Conservation (phyloP, 192 early-diverging fungal species). For the Backusella morwellensis region DNA sequence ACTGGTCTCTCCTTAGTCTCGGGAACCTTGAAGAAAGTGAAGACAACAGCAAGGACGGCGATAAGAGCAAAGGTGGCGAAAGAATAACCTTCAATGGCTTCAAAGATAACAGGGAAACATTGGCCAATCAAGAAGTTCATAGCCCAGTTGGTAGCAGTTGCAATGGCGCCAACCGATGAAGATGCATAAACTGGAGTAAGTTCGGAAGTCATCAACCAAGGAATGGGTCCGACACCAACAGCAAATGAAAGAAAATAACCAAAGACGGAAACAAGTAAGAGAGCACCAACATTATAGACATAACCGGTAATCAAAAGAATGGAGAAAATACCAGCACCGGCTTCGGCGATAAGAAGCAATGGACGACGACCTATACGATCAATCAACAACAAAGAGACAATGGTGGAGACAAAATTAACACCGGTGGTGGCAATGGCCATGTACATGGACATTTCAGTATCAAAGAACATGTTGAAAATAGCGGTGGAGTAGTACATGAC, state of each 20-base stretch:
- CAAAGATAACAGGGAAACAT: neutral
- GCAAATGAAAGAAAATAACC: neutral
- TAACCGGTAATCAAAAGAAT: conserved; percentile 39
- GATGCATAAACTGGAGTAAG: neutral
- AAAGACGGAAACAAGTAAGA: neutral
- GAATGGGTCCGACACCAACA: neutral
- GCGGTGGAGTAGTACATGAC: conserved; percentile 20
- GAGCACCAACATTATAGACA: neutral
- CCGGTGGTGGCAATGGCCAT: conserved; percentile 66
- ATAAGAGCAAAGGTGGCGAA: too few species aligned
- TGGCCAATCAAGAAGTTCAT: neutral
- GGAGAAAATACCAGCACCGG: conserved; percentile 61
- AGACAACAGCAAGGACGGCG: too few species aligned
- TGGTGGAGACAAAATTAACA: conserved; percentile 65
- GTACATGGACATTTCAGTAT: too few species aligned
- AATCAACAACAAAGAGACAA: conserved; percentile 39
- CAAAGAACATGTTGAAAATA: too few species aligned
- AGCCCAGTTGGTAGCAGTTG: neutral
- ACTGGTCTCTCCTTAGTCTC: too few species aligned
- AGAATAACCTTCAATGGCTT: neutral
- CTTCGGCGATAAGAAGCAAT: conserved; percentile 58
- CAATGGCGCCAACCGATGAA: neutral
- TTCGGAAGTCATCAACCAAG: neutral
- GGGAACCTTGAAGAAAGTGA: too few species aligned
- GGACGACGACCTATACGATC: conserved; percentile 41